Base-by-base conservation (phyloP, 768 basidiomycete species). In the Boletus rubroflammeus region DNA sequence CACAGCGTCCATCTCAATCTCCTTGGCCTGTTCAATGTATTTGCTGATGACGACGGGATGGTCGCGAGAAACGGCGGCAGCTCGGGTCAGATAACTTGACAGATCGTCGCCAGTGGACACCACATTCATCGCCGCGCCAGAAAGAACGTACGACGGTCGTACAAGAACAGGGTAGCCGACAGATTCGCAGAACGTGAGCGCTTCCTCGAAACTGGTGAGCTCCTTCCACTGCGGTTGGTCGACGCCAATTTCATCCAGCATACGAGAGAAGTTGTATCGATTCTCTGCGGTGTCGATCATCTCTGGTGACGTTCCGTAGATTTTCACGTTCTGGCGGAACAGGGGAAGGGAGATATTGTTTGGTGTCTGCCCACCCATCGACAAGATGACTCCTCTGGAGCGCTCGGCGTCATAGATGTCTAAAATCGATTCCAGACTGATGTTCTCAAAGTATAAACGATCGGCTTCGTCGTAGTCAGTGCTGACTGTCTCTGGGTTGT, bases 241-340 rank as follows among this genome's bases (percentile, higher is more conserved):
- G 42, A 99, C 96, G n/a, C 88, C 94, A 53, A 98, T 97, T 68
- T 93, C 93, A 68, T 99, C 97, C 57, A 98, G 73, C 69, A 98
- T 81, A 51, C 97, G 93, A 48, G 96, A 98, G 78, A 99, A 99
- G 78, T 99, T 99, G 88, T 90, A 98, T 57, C 96, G 80, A 70
- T 99, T 98, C 79, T 99, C 96, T 6, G 97, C 96, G 6, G 94
- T 98, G 65, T 99, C 96, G 65, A 99, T 98, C 93, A 97, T 97
- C 76, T 98, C 96, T 2, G 96, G 96, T 3, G 95, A 98, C 1
- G 96, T 99, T 32, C 96, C 96, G 69, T 96, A 95, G 56, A 99
- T 96, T 76, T 94, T 93, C 74, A 97, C 95, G 65, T 96, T 98
- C 75, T 98, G 90, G 60, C 96, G 93, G 75, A 87, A 84, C n/a